Evolutionary conservation across 163 green algal species (phyloP), one percentile per base, ranked within the genome.

Genomic region (Prototheca cutis): DNA sequence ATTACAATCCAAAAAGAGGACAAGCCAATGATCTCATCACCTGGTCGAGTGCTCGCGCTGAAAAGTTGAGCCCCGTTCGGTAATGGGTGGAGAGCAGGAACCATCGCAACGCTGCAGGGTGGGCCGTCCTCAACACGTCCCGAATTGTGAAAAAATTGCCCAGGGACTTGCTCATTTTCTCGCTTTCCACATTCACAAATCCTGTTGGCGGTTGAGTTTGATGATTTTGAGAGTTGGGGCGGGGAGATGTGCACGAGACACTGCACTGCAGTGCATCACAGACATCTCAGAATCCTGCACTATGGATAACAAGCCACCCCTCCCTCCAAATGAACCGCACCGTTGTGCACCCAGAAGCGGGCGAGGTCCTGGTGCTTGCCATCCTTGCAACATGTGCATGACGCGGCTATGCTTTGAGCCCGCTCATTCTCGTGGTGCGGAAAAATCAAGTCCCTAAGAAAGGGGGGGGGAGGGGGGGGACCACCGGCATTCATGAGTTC

Each of bases 391-490:
- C n/a, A n/a, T n/a, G n/a, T n/a, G n/a, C n/a, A n/a, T n/a, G n/a
- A 76, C 40, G 82, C 80, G 0, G 88, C 88, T 29, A 84, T 71
- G 18, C 72, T 84, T 78, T 98, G 92, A 6, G 87, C 93, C 27
- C 98, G 70, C 80, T 98, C 91, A 66, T 98, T 98, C 65, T 98
- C 92, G 65, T 98, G 91, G 73, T 98, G 91, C 1, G 91, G 91
- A 65, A 97, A 97, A 4, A 94, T 65, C 19, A 92, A 74, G 58
- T 92, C 84, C 48, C 65, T 68, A 53, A 61, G 24, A 23, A 48
- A 34, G 2, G 36, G 24, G 18, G 56, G 6, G 5, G 6, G 29
- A 17, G 4, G n/a, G 15, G 1, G 10, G 6, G 34, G 27, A n/a
- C n/a, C n/a, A n/a, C n/a, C n/a, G n/a, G n/a, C n/a, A n/a, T n/a